Conservation (phyloP, 441 rosid genomes). For the Brassica hybrid region DNA sequence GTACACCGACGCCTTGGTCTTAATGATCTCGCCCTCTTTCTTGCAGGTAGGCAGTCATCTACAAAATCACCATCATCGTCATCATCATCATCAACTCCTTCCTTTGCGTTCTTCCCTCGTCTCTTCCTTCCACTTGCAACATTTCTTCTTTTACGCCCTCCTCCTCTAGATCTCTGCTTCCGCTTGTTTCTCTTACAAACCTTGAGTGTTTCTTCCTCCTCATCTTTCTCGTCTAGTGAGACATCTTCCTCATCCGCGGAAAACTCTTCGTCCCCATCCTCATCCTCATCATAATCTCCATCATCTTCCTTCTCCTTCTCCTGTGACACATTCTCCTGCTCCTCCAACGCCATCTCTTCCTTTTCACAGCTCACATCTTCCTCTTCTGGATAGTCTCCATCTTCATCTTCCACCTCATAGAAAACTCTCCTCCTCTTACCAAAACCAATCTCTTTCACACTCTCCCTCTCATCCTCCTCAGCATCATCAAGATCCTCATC, state of each 20-base stretch:
- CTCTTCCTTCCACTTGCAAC: constrained; percentile 54
- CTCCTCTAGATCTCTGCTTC: constrained; percentile 45
- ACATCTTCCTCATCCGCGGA: constrained; percentile 73
- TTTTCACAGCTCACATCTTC: constrained; percentile 4
- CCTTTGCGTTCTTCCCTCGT: constrained; percentile 54
- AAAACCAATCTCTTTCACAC: not conserved
- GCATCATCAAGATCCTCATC: constrained; percentile 38
- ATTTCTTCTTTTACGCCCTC: constrained; percentile 49
- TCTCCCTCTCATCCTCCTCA: constrained; percentile 11
- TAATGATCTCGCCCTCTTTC: constrained; percentile 47
- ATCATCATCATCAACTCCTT: constrained; percentile 37
- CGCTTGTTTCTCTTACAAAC: constrained; percentile 42
- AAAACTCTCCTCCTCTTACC: constrained; percentile 43
- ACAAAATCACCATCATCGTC: constrained; percentile 57
- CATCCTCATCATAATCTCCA: constrained; percentile 50
- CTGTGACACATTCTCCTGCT: constrained; percentile 55
- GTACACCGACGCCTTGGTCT: constrained; percentile 55
- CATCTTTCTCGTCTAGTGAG: constrained; percentile 79
- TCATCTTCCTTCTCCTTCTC: constrained; percentile 60
- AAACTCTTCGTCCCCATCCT: constrained; percentile 75
- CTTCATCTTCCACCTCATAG: constrained; percentile 41
- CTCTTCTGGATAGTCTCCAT: constrained; percentile 47
- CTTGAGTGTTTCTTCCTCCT: constrained; percentile 54
- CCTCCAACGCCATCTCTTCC: constrained; percentile 41
- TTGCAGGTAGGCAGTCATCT: constrained; percentile 45